These are phyloP conservation scores for Echinochloa phyllopogon DNA, from an alignment of 176 grass and related monocot species.

Conservation along the genomic window DNA sequence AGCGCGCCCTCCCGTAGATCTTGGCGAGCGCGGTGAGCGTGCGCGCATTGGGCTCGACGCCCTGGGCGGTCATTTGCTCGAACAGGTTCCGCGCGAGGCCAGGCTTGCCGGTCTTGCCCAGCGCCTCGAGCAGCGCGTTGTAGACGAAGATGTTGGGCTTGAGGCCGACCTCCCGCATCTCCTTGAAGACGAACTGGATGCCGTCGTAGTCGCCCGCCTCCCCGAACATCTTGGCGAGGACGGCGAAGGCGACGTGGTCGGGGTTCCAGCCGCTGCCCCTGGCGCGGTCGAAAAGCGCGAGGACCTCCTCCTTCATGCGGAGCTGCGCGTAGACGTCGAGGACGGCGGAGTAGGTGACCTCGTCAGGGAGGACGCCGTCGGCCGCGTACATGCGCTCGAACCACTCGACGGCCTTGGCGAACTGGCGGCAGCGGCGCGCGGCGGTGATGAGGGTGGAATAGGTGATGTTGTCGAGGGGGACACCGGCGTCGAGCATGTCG, in stretches of 20 bases:
- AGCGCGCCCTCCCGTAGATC: conserved; percentile 83
- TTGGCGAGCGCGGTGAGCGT: conserved; percentile 86
- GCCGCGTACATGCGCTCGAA: conserved; percentile 82
- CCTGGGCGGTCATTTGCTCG: conserved; percentile 71
- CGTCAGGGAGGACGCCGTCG: conserved; percentile 70
- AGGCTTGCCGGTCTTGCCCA: conserved; percentile 68
- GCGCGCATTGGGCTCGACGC: conserved; percentile 75
- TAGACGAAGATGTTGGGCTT: conserved; percentile 90
- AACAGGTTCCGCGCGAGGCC: conserved; percentile 82
- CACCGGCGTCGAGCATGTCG: conserved; percentile 64
- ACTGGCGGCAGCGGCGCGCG: conserved; percentile 72
- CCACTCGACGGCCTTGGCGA: conserved; percentile 76
- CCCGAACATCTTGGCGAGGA: conserved; percentile 88
- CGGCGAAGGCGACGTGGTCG: conserved; percentile 75
- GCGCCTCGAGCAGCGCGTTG: conserved; percentile 83
- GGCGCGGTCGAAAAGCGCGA: conserved; percentile 80
- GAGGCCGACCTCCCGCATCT: conserved; percentile 70
- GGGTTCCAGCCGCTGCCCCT: conserved; percentile 75
- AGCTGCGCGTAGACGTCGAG: conserved; percentile 83
- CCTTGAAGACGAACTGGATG: conserved; percentile 70
- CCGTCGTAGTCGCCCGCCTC: conserved; percentile 84
- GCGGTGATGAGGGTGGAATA: conserved; percentile 91
- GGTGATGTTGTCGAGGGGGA: conserved; percentile 88
- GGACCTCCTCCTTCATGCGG: conserved; percentile 69
- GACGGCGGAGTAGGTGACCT: conserved; percentile 84